phyloP scores from a whole-genome alignment of 2,329 filamentous ascomycete genomes.

The Paradendryphiella salina region DNA sequence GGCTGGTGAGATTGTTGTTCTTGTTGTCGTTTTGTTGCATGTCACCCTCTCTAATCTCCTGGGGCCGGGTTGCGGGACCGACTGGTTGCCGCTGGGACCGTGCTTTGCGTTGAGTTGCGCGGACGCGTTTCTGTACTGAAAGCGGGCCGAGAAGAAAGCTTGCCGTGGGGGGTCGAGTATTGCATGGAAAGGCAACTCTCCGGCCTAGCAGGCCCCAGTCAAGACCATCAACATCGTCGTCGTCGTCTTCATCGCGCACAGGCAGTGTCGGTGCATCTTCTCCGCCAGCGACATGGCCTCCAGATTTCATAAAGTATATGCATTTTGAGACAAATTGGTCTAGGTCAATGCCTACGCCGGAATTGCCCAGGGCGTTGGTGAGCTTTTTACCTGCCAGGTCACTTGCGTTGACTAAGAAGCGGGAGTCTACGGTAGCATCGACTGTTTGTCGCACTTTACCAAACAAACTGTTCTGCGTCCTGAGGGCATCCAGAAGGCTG shows the following conservation, averaged over 20 bases:
- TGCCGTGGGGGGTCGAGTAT: conserved; percentile 73
- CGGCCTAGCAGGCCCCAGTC: conserved; percentile 83
- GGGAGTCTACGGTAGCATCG: conserved; percentile 87
- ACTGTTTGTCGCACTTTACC: conserved; percentile 79
- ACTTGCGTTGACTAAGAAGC: conserved; percentile 77
- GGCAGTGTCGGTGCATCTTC: conserved; percentile 55
- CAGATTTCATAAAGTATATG: conserved; percentile 77
- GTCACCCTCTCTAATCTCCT: conserved; percentile 75
- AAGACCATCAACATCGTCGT: conserved; percentile 70
- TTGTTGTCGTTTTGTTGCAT: conserved; percentile 75
- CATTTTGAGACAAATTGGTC: conserved; percentile 92
- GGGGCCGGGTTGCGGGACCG: conserved; percentile 70
- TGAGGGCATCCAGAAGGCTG: conserved; percentile 67
- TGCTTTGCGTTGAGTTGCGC: conserved; percentile 69
- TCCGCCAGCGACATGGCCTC: conserved; percentile 58
- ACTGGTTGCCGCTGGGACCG: conserved; percentile 70
- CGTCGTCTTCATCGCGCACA: conserved; percentile 62
- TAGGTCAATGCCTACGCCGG: conserved; percentile 76
- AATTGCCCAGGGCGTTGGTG: conserved; percentile 71
- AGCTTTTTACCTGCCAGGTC: conserved; percentile 81
- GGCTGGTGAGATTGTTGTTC: conserved; percentile 74
- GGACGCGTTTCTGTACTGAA: conserved; percentile 81
- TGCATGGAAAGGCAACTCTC: conserved; percentile 72
- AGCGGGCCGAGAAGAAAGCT: conserved; percentile 87
- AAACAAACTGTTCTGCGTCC: conserved; percentile 67